A percentile compares a stretch with the other conserved stretches of the same genome.
Conservation (phyloP, 306 rosid species). For the Casuarina glauca region DNA sequence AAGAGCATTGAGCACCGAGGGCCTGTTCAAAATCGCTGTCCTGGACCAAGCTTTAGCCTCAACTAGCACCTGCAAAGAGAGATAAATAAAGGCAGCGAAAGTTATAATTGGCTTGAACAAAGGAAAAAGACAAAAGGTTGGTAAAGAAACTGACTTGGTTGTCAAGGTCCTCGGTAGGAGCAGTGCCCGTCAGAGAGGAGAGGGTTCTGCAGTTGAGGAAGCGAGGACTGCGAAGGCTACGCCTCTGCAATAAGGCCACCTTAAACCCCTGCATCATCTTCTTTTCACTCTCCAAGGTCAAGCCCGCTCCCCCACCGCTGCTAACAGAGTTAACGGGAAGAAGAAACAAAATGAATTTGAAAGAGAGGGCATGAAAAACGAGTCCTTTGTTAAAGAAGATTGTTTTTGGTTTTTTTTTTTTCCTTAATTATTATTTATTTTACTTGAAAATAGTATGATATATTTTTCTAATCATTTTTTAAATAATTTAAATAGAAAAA, state of each 20-base stretch:
- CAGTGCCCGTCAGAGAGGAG: conserved; percentile 35
- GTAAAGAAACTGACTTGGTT: conserved; percentile 32
- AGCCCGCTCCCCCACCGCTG: not conserved
- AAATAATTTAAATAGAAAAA: too few relatives aligned
- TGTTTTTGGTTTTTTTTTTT: too few relatives aligned
- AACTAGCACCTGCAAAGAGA: conserved; percentile 44
- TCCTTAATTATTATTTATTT: too few relatives aligned
- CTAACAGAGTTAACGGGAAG: too few relatives aligned
- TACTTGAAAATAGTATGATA: too few relatives aligned
- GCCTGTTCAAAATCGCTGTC: conserved; percentile 64
- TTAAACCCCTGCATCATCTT: conserved; percentile 35
- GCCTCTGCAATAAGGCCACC: conserved; percentile 32
- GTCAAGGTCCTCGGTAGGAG: conserved; percentile 31
- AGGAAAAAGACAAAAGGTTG: conserved; percentile 8
- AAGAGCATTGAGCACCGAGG: conserved; percentile 58
- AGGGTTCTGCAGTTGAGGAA: conserved; percentile 29
- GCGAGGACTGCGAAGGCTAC: conserved; percentile 21
- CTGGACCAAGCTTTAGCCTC: conserved; percentile 57
- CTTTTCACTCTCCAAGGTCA: not conserved
- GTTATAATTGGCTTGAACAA: not conserved
- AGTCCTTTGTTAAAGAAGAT: too few relatives aligned
- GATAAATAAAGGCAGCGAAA: not conserved
- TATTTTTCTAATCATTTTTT: too few relatives aligned
- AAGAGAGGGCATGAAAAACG: not conserved
- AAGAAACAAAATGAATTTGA: too few relatives aligned